Conservation (phyloP, 2,329 filamentous ascomycete genomes). For the Ceratocystis harringtonii region DNA sequence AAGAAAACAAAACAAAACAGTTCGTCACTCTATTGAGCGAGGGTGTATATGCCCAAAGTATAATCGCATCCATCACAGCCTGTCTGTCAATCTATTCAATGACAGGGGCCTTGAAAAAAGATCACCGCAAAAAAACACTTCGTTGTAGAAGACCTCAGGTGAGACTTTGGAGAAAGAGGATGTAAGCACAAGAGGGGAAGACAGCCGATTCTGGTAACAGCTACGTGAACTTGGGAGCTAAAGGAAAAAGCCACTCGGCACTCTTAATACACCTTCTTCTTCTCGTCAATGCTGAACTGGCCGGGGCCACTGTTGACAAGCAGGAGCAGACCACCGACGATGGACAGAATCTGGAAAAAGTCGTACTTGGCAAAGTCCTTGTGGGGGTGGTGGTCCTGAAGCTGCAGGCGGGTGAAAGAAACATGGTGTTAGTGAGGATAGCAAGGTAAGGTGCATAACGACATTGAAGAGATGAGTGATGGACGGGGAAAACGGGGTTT, state of each 20-base stretch:
- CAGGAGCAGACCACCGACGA: conserved; percentile 88
- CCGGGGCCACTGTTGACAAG: conserved; percentile 98
- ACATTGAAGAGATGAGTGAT: not conserved
- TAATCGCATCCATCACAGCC: conserved; percentile 2
- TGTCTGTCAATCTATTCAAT: not conserved
- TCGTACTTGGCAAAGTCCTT: conserved; percentile 99
- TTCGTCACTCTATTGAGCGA: not conserved
- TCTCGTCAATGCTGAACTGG: conserved; percentile 97
- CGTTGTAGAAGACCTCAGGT: not conserved
- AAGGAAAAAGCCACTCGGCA: not conserved
- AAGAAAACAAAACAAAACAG: not conserved
- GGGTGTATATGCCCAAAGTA: not conserved
- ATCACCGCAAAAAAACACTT: not conserved
- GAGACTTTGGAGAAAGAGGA: not conserved
- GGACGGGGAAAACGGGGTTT: not conserved
- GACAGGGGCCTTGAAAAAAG: conserved; percentile 1
- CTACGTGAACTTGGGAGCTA: not conserved
- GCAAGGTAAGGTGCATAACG: too few species aligned
- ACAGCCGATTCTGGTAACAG: not conserved
- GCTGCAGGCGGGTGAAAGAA: conserved; percentile 34
- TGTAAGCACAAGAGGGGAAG: not conserved
- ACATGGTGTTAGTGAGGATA: not conserved
- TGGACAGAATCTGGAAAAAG: conserved; percentile 99
- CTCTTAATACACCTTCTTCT: conserved; percentile 96
- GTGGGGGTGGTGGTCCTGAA: conserved; percentile 94